A percentile compares a stretch with the other conserved stretches of the same genome.
phyloP scores from a whole-genome alignment of 2,329 filamentous ascomycete genomes.

The Ceratocystis diversiconidia region DNA sequence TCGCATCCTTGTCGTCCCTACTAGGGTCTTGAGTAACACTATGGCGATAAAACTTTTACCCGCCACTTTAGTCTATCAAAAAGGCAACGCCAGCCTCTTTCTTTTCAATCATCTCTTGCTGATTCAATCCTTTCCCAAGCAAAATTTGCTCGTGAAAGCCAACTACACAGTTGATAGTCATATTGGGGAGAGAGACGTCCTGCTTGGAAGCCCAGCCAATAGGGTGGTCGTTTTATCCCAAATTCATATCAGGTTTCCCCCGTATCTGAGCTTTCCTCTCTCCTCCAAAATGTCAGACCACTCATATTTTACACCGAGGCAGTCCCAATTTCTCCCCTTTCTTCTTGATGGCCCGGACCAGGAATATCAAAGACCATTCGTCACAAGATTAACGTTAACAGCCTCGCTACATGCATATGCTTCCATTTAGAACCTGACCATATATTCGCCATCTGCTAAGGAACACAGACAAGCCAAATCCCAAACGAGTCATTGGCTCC shows the following conservation, averaged over 20 bases:
- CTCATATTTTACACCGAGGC: background rate
- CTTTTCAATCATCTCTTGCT: background rate
- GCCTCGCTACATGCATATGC: background rate
- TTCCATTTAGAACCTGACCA: constrained; percentile 2
- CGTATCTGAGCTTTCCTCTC: background rate
- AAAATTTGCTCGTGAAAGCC: background rate
- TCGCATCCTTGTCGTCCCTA: background rate
- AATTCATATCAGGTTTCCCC: background rate
- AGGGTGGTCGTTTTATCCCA: background rate
- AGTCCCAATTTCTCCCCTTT: background rate
- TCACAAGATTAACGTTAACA: background rate
- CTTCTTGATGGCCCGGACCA: background rate
- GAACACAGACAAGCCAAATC: background rate
- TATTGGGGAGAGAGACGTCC: too few relatives aligned
- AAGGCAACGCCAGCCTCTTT: constrained; percentile 13
- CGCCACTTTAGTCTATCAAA: constrained; percentile 14
- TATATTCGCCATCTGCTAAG: constrained; percentile 2
- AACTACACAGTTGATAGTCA: background rate
- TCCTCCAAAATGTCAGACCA: background rate
- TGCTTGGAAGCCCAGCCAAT: background rate
- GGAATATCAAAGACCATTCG: background rate
- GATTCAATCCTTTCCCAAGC: background rate
- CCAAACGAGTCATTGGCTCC: background rate
- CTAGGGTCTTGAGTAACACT: background rate
- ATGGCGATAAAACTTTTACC: constrained; percentile 15